Percentiles rank a stretch among this genome's conserved stretches.
phyloP scores from a whole-genome alignment of 495 filamentous ascomycete genomes.

The Astrothelium macrocarpum region DNA sequence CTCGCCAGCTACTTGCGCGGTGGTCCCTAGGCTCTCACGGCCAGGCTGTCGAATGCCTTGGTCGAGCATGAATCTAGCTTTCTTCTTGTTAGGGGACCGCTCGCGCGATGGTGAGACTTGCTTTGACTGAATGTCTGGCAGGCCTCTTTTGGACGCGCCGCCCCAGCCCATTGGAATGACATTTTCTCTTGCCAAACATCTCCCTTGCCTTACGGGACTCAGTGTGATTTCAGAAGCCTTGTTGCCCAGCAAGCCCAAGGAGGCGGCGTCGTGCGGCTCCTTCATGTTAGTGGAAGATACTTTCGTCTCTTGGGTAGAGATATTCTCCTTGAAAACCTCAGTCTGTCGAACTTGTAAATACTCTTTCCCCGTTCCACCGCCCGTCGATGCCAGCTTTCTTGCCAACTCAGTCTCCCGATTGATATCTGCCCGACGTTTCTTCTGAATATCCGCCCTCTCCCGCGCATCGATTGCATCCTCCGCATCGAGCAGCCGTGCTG shows the following conservation, averaged over 20 bases:
- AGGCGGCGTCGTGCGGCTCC: conserved; percentile 34
- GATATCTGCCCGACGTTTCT: conserved; percentile 56
- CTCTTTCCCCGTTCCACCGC: conserved; percentile 61
- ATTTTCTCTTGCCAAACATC: conserved; percentile 21
- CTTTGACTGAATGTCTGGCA: conserved; percentile 15
- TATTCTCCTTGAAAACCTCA: not conserved
- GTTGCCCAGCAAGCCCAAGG: conserved; percentile 48
- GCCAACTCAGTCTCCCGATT: conserved; percentile 78
- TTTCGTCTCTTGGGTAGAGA: conserved; percentile 7
- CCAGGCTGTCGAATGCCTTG: conserved; percentile 36
- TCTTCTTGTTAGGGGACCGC: conserved; percentile 29
- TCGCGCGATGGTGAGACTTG: conserved; percentile 17
- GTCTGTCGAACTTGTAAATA: conserved; percentile 48
- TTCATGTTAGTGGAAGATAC: conserved; percentile 9
- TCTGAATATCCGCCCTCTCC: conserved; percentile 56
- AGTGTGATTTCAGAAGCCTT: conserved; percentile 53
- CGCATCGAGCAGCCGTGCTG: conserved; percentile 60
- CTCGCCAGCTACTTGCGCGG: conserved; percentile 28
- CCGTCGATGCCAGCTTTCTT: conserved; percentile 53
- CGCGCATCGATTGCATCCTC: conserved; percentile 39
- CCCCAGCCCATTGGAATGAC: conserved; percentile 36
- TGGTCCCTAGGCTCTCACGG: conserved; percentile 28
- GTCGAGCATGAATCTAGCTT: conserved; percentile 31
- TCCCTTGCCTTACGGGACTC: conserved; percentile 54
- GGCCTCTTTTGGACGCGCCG: conserved; percentile 25